phyloP scores from a whole-genome alignment of 2,329 filamentous ascomycete genomes.

The Trichoderma atroviride region DNA sequence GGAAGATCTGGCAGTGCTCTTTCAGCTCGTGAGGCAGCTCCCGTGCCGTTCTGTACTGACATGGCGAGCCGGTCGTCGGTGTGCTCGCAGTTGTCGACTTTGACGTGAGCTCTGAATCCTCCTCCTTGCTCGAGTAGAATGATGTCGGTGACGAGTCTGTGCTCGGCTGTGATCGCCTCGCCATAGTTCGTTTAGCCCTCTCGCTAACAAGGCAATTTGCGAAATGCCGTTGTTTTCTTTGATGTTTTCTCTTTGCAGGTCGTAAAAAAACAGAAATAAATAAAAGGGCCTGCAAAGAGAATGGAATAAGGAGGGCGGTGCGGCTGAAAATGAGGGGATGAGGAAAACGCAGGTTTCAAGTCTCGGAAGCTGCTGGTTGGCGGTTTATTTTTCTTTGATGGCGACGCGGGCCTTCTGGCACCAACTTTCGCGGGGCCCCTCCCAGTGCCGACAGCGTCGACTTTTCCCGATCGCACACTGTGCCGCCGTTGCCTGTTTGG shows the following conservation, averaged over 20 bases:
- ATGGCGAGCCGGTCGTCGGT: constrained; percentile 36
- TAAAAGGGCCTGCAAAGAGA: neutral
- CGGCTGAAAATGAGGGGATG: neutral
- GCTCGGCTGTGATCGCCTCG: constrained; percentile 29
- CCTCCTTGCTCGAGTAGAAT: constrained; percentile 38
- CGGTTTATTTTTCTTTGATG: neutral
- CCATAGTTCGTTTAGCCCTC: constrained; percentile 16
- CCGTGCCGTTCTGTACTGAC: constrained; percentile 56
- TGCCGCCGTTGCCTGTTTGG: neutral
- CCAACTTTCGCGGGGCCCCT: neutral
- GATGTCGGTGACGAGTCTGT: constrained; percentile 39
- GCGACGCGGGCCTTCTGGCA: constrained; percentile 5
- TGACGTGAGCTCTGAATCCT: constrained; percentile 32
- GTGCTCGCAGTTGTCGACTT: constrained; percentile 44
- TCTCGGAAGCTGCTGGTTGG: constrained; percentile 1
- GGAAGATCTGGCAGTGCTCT: constrained; percentile 68
- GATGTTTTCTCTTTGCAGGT: neutral
- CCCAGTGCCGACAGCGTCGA: neutral
- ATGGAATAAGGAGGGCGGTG: neutral
- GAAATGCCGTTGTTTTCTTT: neutral
- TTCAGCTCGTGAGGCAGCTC: constrained; percentile 65
- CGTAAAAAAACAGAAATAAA: neutral
- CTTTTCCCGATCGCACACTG: neutral
- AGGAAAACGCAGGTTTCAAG: neutral
- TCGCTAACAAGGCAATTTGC: neutral